Base-by-base conservation (phyloP, 2,329 filamentous ascomycete species). In the Arthroderma uncinatum region DNA sequence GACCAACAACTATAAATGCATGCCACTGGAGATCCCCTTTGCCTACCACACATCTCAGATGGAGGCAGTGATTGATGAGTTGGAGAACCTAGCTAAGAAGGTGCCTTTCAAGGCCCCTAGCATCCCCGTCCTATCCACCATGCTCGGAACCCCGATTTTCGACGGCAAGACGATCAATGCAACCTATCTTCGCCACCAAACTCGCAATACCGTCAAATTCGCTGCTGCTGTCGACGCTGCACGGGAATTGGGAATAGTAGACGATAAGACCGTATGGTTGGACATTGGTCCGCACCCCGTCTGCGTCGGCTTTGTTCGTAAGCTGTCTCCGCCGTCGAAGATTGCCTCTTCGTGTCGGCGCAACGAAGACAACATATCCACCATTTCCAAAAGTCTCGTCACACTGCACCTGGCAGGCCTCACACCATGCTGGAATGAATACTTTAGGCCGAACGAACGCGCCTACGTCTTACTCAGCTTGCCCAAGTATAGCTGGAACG, bases 201-300 rank as follows among this genome's bases (percentile, higher is more conserved):
- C 82, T 16, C 80, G 86, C 14, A 80, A 88, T 66, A 76, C 85
- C 5, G 86, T 90, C 63, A 79, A 88, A 70, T 86, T 89, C 71
- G 75, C 79, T 59, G 79, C 77, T 53, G 85, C 82, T 5, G 72
- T 90, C 1, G 72, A 79, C 12, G 75, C 76, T 33, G 84, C 82
- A 7, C 78, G 82, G 64, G 74, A 79, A 53, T 73, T 77, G 16
- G 79, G 78, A 60, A 69, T 79, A 14, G 80, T 87, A 53, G 78
- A 84, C 60, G 81, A 83, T 61, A 82, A 83, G 71, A 85, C 84
- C 4, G 78, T 83, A 28, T 89, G 82, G 80, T 73, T 90, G 57
- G 86, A 90, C 67, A 73, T 89, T 61, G 86, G 86, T n/a, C 84
- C 86, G 33, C 83, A 89, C 64, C 84, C 85, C 0, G 80, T 89